Evolutionary conservation across 1,284 basidiomycete species (phyloP), one percentile per base, ranked within the genome.

Genomic region (Apiotrichum sp.): DNA sequence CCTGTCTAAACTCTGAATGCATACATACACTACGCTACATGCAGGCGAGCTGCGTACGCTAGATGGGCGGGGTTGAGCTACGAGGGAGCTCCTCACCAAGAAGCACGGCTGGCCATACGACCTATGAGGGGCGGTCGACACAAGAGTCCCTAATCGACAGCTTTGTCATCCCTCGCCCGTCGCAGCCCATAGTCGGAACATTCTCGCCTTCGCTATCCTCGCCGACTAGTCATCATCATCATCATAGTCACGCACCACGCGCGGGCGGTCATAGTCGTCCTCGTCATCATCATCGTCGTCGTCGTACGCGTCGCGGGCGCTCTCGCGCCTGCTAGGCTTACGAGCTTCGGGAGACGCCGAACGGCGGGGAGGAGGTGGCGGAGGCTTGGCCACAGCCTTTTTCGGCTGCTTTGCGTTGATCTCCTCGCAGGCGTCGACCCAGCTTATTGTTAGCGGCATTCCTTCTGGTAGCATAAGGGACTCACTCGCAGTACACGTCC

Each of bases 201-300:
- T 22, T 22, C 22, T 22, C 22, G 22, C 22, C 22, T 22, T 22
- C 22, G 2, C 22, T 22, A 22, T 22, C 22, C 22, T 22, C 22
- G 40, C 40, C 40, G 39, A 33, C 50, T 57, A 52, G 13, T 62
- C 56, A 39, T 65, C 59, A 39, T 58, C 59, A 33, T 53, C 51
- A 16, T 59, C 62, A 31, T 64, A 57, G 43, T 53, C 58, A 32
- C 57, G 59, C 48, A 50, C 29, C 9, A 49, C 39, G 41, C 52
- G 49, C 38, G 59, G 56, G 13, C 57, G 62, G 22, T 52, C 58
- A 63, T 81, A 79, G 66, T 89, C 82, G 33, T 79, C 85, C 58
- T 87, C 84, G 39, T 82, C 81, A 42, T 88, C 86, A 3, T 71
- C 69, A 29, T 61, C 56, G 13, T 50, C 49, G n/a, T 79, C 79